Evolutionary conservation across 305 asterid species (phyloP).

Genomic region (Solanum aculeatissimum): DNA sequence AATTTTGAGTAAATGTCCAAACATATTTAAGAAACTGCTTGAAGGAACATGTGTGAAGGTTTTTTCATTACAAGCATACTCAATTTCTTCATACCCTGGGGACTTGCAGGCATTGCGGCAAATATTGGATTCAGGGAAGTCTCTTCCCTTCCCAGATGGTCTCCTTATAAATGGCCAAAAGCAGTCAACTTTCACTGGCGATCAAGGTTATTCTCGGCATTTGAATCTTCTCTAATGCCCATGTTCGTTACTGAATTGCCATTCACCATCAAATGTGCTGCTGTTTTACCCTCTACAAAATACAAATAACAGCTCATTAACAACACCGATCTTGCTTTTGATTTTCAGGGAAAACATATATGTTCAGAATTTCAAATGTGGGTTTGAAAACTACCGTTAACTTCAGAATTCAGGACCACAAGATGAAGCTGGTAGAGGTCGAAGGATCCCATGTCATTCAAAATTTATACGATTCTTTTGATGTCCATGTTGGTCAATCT

Average conservation of each 20-base stretch:
- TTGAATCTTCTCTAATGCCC: not conserved
- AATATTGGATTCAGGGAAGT: slow-evolving; percentile 57
- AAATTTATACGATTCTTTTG: slow-evolving; percentile 58
- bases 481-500: slow-evolving; percentile 82
- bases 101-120: slow-evolving; percentile 60
- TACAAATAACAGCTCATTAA: not conserved
- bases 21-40: not conserved
- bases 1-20: not conserved
- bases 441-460: slow-evolving; percentile 93
- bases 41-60: not conserved
- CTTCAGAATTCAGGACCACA: slow-evolving; percentile 89
- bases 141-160: slow-evolving; percentile 74
- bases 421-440: slow-evolving; percentile 81
- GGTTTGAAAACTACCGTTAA: slow-evolving; percentile 64
- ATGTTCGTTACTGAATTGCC: not conserved
- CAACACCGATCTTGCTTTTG: not conserved
- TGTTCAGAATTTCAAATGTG: slow-evolving; percentile 80
- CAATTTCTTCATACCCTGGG: not conserved
- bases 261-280: not conserved
- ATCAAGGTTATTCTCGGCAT: slow-evolving; percentile 40
- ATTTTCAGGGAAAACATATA: slow-evolving; percentile 74
- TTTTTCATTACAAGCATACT: not conserved
- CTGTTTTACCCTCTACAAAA: not conserved
- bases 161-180: slow-evolving; percentile 65
- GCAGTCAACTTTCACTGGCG: slow-evolving; percentile 44